Evolutionary conservation across 2,329 filamentous ascomycete species (phyloP).

Genomic region (Botrytis deweyae): DNA sequence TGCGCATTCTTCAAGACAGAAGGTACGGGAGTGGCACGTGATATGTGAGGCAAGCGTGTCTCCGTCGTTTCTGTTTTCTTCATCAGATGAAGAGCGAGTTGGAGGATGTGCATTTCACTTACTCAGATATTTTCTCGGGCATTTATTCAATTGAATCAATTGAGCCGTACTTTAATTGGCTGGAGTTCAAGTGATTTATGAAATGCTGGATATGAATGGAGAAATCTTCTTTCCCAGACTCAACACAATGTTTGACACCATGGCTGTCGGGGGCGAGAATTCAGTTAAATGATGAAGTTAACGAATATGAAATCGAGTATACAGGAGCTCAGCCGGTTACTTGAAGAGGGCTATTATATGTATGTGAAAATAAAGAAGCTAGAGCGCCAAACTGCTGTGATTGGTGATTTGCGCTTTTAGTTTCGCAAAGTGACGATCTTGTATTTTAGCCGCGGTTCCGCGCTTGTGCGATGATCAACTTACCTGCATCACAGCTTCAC

Average conservation of each 20-base stretch:
- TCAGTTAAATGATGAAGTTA: background rate
- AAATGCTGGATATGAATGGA: background rate
- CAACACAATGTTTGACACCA: background rate
- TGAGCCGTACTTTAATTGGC: background rate
- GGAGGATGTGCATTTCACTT: background rate
- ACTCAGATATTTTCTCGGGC: background rate
- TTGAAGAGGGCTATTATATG: background rate
- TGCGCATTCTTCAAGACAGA: no score
- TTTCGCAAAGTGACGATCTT: constrained; percentile 6
- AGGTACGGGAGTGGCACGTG: background rate
- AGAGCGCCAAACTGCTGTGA: background rate
- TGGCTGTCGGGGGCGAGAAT: background rate
- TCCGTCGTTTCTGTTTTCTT: background rate
- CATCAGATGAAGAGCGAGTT: constrained; percentile 1
- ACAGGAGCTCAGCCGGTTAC: background rate
- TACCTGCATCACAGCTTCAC: constrained; percentile 14
- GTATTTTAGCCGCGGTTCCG: constrained; percentile 14
- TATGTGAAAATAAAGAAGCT: background rate
- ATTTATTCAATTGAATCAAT: background rate
- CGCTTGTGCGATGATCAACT: constrained; percentile 15
- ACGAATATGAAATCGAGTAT: background rate
- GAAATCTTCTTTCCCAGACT: background rate
- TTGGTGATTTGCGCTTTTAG: constrained; percentile 1
- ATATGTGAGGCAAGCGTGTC: constrained; percentile 1
- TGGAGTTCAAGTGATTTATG: background rate